A percentile compares a stretch with the other conserved stretches of the same genome.
These are phyloP conservation scores for Fusarium agapanthi DNA, from an alignment of 2,329 filamentous ascomycete genomes.

Conservation along the genomic window DNA sequence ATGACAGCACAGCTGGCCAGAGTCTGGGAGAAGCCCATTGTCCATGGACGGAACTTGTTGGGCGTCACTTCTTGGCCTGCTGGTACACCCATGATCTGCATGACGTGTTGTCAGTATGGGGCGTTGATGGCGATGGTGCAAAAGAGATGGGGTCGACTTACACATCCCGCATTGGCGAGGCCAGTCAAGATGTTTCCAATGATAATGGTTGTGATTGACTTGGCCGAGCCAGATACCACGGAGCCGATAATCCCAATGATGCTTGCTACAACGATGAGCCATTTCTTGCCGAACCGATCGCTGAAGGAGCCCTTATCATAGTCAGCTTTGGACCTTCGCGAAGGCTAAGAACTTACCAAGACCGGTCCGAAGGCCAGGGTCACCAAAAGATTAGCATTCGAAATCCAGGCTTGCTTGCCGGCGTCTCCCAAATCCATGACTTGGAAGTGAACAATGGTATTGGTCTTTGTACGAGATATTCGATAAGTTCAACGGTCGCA, in stretches of 20 bases:
- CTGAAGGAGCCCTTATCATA: not conserved
- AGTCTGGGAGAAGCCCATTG: not conserved
- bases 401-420: not conserved
- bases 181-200: not conserved
- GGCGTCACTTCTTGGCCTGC: not conserved
- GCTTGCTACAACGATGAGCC: not conserved
- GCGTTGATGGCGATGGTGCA: not conserved
- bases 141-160: not conserved
- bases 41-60: not conserved
- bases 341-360: not conserved
- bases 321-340: not conserved
- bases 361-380: not conserved
- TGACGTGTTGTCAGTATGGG: not conserved
- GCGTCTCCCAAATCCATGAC: not conserved
- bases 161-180: not conserved
- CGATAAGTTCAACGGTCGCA: not conserved
- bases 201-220: not conserved
- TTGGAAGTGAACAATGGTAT: not conserved
- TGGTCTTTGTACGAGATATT: not conserved
- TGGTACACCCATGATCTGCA: not conserved
- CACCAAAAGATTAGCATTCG: not conserved
- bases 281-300: not conserved
- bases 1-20: not conserved
- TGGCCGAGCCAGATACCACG: not conserved
- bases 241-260: not conserved